phyloP scores from a whole-genome alignment of 768 basidiomycete species.

The Leccinum subgranulosum region DNA sequence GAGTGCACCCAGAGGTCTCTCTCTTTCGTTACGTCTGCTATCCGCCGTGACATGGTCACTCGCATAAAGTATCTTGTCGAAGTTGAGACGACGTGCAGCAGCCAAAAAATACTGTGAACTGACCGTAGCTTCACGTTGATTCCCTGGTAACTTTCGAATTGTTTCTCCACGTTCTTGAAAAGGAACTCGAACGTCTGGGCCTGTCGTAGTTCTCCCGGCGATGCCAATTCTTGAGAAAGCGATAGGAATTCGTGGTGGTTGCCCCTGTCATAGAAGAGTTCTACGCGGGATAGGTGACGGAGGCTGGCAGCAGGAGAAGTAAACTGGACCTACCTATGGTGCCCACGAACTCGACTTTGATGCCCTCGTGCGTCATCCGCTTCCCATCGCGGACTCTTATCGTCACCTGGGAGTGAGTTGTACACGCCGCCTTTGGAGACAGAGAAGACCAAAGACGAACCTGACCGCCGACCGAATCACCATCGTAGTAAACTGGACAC shows the following conservation, averaged over 20 bases:
- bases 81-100: slow-evolving; percentile 3
- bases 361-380: slow-evolving; percentile 91
- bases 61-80: slow-evolving; percentile 81
- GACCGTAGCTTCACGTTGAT: slow-evolving; percentile 98
- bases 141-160: slow-evolving; percentile 96
- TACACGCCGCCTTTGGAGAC: not conserved
- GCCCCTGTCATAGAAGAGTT: slow-evolving; percentile 95
- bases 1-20: slow-evolving; percentile 97
- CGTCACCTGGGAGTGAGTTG: slow-evolving; percentile 51
- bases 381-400: slow-evolving; percentile 94
- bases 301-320: not conserved
- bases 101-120: slow-evolving; percentile 21
- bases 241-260: slow-evolving; percentile 99
- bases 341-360: slow-evolving; percentile 96
- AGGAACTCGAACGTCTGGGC: slow-evolving; percentile 95
- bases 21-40: slow-evolving; percentile 93
- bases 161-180: slow-evolving; percentile 99
- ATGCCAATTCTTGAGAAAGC: slow-evolving; percentile 89
- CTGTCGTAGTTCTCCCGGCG: slow-evolving; percentile 95
- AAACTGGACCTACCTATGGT: slow-evolving; percentile 72
- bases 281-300: slow-evolving; percentile 22
- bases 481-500: slow-evolving; percentile 94
- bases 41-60: slow-evolving; percentile 84
- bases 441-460: slow-evolving; percentile 39
- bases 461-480: slow-evolving; percentile 87